Percentiles rank a stretch among this genome's conserved stretches.
Evolutionary conservation across 2,329 filamentous ascomycete genomes (phyloP).

Genomic region (Epichloe scottii): DNA sequence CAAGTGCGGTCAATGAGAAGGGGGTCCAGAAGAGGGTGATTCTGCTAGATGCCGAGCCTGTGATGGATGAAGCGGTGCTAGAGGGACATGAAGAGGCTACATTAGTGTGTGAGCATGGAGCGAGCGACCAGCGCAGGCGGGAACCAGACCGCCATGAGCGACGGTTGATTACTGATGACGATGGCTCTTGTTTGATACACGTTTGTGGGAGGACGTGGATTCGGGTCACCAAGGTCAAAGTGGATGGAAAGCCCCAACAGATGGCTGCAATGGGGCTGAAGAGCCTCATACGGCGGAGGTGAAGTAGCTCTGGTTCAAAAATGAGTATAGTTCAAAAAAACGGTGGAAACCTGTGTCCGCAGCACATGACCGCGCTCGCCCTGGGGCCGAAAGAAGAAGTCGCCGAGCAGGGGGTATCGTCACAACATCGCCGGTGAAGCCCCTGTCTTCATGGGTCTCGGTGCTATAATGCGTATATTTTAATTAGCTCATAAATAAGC

Average conservation of each 20-base stretch:
- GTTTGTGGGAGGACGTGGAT: slow-evolving; percentile 8
- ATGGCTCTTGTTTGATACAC: not conserved
- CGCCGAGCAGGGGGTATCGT: not conserved
- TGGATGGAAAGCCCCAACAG: slow-evolving; percentile 20
- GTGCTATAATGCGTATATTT: too few relatives aligned
- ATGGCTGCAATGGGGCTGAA: slow-evolving; percentile 14
- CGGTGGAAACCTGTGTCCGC: not conserved
- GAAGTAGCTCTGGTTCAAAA: not conserved
- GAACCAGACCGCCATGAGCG: not conserved
- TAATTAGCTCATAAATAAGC: too few relatives aligned
- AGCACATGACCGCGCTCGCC: not conserved
- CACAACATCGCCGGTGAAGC: not conserved
- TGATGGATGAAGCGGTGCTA: slow-evolving; percentile 6
- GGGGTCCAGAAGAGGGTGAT: slow-evolving; percentile 24
- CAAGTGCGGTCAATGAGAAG: slow-evolving; percentile 17
- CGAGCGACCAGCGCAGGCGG: not conserved
- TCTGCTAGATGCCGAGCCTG: slow-evolving; percentile 21
- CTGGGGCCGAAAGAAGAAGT: not conserved
- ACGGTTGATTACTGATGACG: slow-evolving; percentile 6
- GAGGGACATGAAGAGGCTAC: not conserved
- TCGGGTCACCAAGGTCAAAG: slow-evolving; percentile 18
- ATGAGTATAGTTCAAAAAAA: too few relatives aligned
- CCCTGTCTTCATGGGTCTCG: too few relatives aligned
- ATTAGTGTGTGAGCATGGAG: slow-evolving; percentile 11
- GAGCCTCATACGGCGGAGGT: slow-evolving; percentile 5